Base-by-base conservation (phyloP, 2,329 filamentous ascomycete genomes). In the Aspergillus awamori region DNA sequence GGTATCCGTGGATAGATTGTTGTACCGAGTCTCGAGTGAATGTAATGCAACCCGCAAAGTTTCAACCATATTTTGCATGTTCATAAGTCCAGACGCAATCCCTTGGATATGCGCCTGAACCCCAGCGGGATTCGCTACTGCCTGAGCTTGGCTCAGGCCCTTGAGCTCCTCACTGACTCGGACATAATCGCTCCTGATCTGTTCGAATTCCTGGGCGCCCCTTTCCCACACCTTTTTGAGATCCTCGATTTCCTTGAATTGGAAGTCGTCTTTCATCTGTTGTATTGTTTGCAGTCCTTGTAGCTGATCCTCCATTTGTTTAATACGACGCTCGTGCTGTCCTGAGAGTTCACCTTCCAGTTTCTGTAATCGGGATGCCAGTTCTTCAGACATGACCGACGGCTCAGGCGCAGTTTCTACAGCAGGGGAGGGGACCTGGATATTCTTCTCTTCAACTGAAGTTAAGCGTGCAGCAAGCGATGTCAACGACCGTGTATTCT, bases 1-100 rank as follows among this genome's bases (percentile, higher is more conserved):
- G 3, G 72, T 65, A 10, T 75, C 74, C 0, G 77, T 78, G 17
- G 70, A 70, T 7, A 87, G 70, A 63, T 83, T 84, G 58, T 80
- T 81, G 61, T 80, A 85, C 62, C 83, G 83, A 0, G 62, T 58
- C 66, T 84, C 79, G 7, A 87, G 65, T 0, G 76, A 78, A 30
- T 70, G 68, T 22, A 77, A 38, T n/a, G 66, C 69, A 20, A 65
- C 63, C 6, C 53, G 61, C 3, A 74, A n/a, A 15, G 60, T 66
- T 3, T 68, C 62, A 1, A 67, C 13, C 3, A 22, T 17, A 8
- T 59, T 45, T n/a, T 61, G 57, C 36, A 58, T 45, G n/a, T 15
- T 60, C 33, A 53, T 20, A 8, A 67, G 28, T 3, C 52, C 41
- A 6, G 10, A 36, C 6, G 56, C 56, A 17, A 61, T 48, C n/a